Evolutionary conservation across 768 basidiomycete species (phyloP).

Genomic region (Podaxis sp.): DNA sequence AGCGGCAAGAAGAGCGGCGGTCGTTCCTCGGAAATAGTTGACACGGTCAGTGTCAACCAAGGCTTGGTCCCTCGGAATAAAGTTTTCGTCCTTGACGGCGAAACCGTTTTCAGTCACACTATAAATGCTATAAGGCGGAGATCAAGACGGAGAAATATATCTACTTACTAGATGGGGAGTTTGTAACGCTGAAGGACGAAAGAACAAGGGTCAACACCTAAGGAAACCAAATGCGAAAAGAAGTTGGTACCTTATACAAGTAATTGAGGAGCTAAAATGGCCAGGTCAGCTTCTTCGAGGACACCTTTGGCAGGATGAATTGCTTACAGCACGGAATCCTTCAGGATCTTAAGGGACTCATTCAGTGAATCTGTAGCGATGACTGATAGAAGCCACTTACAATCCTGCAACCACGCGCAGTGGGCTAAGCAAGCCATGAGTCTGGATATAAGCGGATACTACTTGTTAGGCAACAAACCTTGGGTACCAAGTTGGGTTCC

Average conservation of each 20-base stretch:
- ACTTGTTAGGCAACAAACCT: conserved; percentile 32
- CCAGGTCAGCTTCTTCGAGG: conserved; percentile 5
- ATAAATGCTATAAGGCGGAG: conserved; percentile 8
- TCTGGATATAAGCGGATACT: background rate
- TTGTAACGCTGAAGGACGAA: conserved; percentile 34
- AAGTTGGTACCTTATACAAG: conserved; percentile 53
- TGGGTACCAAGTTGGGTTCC: conserved; percentile 63
- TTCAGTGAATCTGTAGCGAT: background rate
- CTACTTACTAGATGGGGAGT: conserved; percentile 36
- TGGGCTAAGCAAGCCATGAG: conserved; percentile 38
- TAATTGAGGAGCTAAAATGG: conserved; percentile 56
- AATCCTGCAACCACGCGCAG: conserved; percentile 66
- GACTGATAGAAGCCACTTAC: conserved; percentile 31
- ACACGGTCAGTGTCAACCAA: conserved; percentile 61
- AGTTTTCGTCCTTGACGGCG: conserved; percentile 62
- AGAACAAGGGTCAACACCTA: conserved; percentile 35
- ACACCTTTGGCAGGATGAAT: background rate
- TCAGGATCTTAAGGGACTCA: conserved; percentile 45
- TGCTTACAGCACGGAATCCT: conserved; percentile 59
- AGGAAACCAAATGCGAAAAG: conserved; percentile 12
- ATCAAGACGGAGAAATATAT: background rate
- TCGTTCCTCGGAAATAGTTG: conserved; percentile 63
- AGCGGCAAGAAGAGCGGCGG: conserved; percentile 52
- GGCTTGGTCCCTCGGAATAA: conserved; percentile 49
- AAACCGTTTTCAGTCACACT: conserved; percentile 79